Percentiles rank a stretch among this genome's conserved stretches.
phyloP scores from a whole-genome alignment of 305 asterid species.

The Plantago coronopus region DNA sequence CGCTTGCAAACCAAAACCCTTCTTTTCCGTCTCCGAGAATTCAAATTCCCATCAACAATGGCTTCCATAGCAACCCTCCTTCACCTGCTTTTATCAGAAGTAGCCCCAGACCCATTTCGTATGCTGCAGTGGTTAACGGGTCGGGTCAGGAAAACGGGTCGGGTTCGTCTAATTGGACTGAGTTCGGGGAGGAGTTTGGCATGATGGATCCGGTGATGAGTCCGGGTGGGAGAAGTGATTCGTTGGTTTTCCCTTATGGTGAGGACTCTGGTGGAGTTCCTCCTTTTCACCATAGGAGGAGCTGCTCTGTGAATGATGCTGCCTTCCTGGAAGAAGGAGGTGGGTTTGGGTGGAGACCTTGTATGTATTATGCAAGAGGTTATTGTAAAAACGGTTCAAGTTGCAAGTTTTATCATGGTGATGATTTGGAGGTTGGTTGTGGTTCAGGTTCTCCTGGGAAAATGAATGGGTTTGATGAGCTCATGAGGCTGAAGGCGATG shows the following conservation, averaged over 20 bases:
- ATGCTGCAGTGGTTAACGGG: slow-evolving; percentile 53
- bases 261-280: slow-evolving; percentile 38
- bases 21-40: slow-evolving; percentile 33
- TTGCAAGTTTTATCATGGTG: slow-evolving; percentile 76
- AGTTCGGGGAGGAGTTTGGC: slow-evolving; percentile 39
- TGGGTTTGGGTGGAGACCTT: slow-evolving; percentile 75
- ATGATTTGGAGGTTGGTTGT: slow-evolving; percentile 31
- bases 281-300: slow-evolving; percentile 69
- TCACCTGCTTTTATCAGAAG: slow-evolving; percentile 48
- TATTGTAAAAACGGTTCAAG: slow-evolving; percentile 69
- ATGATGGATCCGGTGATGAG: slow-evolving; percentile 55
- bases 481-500: slow-evolving; percentile 61
- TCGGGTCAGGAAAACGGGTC: slow-evolving; percentile 30
- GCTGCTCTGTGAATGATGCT: slow-evolving; percentile 73
- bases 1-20: slow-evolving; percentile 4
- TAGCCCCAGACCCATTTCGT: slow-evolving; percentile 48
- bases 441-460: slow-evolving; percentile 50
- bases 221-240: slow-evolving; percentile 79
- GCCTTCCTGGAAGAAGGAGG: slow-evolving; percentile 45
- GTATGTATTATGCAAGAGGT: slow-evolving; percentile 85
- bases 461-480: slow-evolving; percentile 48
- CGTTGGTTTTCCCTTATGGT: slow-evolving; percentile 57
- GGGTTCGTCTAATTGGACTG: slow-evolving; percentile 44
- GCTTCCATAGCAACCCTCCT: slow-evolving; percentile 42
- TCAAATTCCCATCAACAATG: slow-evolving; percentile 47